These are phyloP conservation scores for Ashbya aceris DNA, from an alignment of 1,139 yeast genomes.

Conservation along the genomic window DNA sequence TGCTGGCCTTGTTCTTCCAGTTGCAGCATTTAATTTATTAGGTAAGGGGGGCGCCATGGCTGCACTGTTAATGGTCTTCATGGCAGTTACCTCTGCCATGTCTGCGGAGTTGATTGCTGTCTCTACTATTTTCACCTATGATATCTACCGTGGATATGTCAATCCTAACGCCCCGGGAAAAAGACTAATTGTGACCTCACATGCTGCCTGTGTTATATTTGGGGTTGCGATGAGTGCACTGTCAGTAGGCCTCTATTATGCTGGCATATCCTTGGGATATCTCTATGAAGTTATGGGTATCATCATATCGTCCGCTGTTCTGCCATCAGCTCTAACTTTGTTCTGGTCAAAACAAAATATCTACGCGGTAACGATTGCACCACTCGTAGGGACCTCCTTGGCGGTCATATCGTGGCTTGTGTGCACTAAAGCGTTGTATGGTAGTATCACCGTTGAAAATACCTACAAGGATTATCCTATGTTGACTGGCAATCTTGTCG, in stretches of 20 bases:
- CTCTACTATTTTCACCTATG: conserved; percentile 76
- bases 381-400: conserved; percentile 51
- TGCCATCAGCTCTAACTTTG: conserved; percentile 65
- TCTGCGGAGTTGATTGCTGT: conserved; percentile 86
- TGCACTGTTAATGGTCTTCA: conserved; percentile 64
- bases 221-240: conserved; percentile 72
- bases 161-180: conserved; percentile 72
- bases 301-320: conserved; percentile 76
- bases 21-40: conserved; percentile 74
- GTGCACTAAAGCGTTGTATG: conserved; percentile 45
- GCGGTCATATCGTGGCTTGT: conserved; percentile 64
- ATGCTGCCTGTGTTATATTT: conserved; percentile 51
- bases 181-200: conserved; percentile 58
- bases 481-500: conserved; percentile 80
- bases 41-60: conserved; percentile 87
- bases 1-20: conserved; percentile 77
- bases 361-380: conserved; percentile 51
- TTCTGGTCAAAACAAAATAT: conserved; percentile 59
- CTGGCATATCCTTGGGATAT: conserved; percentile 78
- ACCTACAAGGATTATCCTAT: conserved; percentile 73
- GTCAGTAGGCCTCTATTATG: conserved; percentile 72
- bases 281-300: conserved; percentile 82
- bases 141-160: conserved; percentile 69
- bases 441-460: conserved; percentile 47
- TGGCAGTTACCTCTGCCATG: conserved; percentile 75